These are phyloP conservation scores for Leishmania amazonensis DNA, from an alignment of 208 protist species.

Conservation along the genomic window DNA sequence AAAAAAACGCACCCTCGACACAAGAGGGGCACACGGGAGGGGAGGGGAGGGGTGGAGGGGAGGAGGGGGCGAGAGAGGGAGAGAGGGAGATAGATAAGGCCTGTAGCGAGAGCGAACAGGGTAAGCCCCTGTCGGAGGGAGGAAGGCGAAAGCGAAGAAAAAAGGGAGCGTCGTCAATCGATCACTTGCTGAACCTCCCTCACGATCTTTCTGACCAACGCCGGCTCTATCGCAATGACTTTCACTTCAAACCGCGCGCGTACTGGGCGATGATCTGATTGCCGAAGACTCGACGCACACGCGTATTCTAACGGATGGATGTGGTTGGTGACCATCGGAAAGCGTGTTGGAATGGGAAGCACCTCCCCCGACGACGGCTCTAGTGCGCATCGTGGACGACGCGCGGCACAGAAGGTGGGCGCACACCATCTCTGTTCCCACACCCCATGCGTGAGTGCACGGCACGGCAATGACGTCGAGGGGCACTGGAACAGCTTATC, in stretches of 20 bases:
- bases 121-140: background rate
- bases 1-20: background rate
- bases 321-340: constrained; percentile 60
- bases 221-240: constrained; percentile 44
- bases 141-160: background rate
- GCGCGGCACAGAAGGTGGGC: constrained; percentile 37
- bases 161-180: background rate
- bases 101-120: background rate
- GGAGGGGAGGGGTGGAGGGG: background rate
- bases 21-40: background rate
- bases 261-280: constrained; percentile 80
- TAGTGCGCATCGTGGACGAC: constrained; percentile 8
- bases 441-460: constrained; percentile 9
- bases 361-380: background rate
- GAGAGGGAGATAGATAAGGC: background rate
- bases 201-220: constrained; percentile 42
- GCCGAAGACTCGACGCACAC: constrained; percentile 40
- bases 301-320: constrained; percentile 53
- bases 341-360: constrained; percentile 11
- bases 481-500: background rate
- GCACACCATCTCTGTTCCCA: constrained; percentile 29
- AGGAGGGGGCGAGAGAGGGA: background rate
- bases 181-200: constrained; percentile 12
- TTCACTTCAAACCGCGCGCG: constrained; percentile 69
- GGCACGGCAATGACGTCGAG: background rate